Evolutionary conservation across 768 basidiomycete genomes (phyloP).

Genomic region (Neoboletus subvelutipes): DNA sequence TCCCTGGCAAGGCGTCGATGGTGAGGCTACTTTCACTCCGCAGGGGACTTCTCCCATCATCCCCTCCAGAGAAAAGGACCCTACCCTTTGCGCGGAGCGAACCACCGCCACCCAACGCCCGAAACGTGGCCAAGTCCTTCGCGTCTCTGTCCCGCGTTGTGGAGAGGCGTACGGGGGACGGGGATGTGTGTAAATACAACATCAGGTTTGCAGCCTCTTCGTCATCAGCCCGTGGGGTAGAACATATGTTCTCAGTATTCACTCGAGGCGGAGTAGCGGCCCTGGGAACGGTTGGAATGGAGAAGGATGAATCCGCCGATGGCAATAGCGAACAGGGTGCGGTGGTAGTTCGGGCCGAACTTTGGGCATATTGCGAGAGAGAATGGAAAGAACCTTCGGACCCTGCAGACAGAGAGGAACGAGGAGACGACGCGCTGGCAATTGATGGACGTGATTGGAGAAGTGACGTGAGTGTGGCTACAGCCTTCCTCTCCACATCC

Average conservation of each 20-base stretch:
- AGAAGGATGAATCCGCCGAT: slow-evolving; percentile 41
- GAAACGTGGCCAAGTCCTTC: slow-evolving; percentile 56
- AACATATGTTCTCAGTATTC: slow-evolving; percentile 35
- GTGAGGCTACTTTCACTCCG: slow-evolving; percentile 30
- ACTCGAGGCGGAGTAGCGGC: slow-evolving; percentile 38
- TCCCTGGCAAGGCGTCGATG: slow-evolving; percentile 25
- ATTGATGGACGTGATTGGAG: slow-evolving; percentile 65
- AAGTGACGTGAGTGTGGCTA: slow-evolving; percentile 74
- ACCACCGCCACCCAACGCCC: slow-evolving; percentile 49
- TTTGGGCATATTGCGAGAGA: slow-evolving; percentile 64
- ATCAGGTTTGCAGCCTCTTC: slow-evolving; percentile 82
- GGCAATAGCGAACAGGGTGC: slow-evolving; percentile 40
- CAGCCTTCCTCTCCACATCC: slow-evolving; percentile 80
- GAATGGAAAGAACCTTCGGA: slow-evolving; percentile 68
- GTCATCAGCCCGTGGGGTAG: slow-evolving; percentile 63
- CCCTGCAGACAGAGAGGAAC: slow-evolving; percentile 66
- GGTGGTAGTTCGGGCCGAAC: slow-evolving; percentile 56
- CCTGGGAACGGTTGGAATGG: slow-evolving; percentile 20
- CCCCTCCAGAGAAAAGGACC: slow-evolving; percentile 61
- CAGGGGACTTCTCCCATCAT: slow-evolving; percentile 26
- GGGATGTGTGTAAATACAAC: slow-evolving; percentile 82
- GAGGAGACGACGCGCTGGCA: slow-evolving; percentile 62
- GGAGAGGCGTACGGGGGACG: slow-evolving; percentile 68
- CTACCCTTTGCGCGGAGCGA: slow-evolving; percentile 60
- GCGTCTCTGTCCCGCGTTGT: slow-evolving; percentile 45